Evolutionary conservation across 495 filamentous ascomycete species (phyloP).

Genomic region (Penicillium chermesinum): DNA sequence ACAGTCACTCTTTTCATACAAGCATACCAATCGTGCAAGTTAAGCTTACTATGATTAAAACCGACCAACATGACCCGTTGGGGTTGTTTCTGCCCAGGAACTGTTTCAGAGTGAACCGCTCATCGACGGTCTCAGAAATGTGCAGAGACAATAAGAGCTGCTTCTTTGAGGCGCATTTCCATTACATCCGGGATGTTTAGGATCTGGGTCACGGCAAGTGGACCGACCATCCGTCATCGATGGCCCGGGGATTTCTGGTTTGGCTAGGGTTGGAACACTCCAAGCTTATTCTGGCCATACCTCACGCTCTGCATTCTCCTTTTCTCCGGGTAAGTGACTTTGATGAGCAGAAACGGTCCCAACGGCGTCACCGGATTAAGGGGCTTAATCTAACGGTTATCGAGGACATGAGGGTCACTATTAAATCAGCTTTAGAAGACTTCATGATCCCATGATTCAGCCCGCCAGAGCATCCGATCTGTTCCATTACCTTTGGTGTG

Average conservation of each 20-base stretch:
- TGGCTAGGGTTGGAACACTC: constrained; percentile 18
- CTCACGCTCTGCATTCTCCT: not conserved
- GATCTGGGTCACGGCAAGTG: constrained; percentile 16
- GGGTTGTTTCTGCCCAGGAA: constrained; percentile 1
- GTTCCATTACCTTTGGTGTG: too few relatives aligned
- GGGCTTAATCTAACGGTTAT: not conserved
- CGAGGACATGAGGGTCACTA: not conserved
- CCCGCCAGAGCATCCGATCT: too few relatives aligned
- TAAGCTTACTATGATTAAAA: too few relatives aligned
- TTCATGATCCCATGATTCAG: too few relatives aligned
- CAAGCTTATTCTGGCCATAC: constrained; percentile 12
- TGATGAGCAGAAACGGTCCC: not conserved
- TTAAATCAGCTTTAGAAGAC: too few relatives aligned
- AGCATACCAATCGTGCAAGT: too few relatives aligned
- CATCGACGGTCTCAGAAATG: not conserved
- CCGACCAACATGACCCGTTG: too few relatives aligned
- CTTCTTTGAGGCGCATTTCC: not conserved
- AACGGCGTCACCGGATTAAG: not conserved
- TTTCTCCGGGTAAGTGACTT: not conserved
- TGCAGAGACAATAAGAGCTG: not conserved
- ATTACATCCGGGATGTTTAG: not conserved
- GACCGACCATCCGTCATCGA: constrained; percentile 8
- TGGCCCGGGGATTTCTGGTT: constrained; percentile 13
- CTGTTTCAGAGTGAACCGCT: not conserved
- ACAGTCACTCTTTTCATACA: too few relatives aligned